Percentiles rank a stretch among this genome's conserved stretches.
These are phyloP conservation scores for Trypanosomatidae sp. DNA, from an alignment of 208 protist genomes.

Conservation along the genomic window DNA sequence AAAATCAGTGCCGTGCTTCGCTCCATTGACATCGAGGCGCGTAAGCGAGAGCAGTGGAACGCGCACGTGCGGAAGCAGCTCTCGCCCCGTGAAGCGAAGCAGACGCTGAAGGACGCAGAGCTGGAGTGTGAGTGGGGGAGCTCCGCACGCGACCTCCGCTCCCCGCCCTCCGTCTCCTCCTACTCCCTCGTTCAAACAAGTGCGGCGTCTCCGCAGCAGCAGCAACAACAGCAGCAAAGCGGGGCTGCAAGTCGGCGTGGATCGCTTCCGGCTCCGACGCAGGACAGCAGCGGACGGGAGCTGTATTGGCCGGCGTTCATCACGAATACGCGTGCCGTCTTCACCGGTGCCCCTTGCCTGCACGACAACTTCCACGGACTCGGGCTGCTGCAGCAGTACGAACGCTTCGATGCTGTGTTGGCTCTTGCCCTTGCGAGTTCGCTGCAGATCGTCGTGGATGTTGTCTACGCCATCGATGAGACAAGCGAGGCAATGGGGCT, in stretches of 20 bases:
- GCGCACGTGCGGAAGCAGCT: constrained; percentile 25
- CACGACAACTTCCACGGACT: constrained; percentile 34
- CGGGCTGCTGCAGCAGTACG: constrained; percentile 35
- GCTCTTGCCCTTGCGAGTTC: constrained; percentile 39
- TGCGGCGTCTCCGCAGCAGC: too few relatives aligned
- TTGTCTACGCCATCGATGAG: constrained; percentile 74
- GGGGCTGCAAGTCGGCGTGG: too few relatives aligned
- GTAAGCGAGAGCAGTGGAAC: constrained; percentile 42
- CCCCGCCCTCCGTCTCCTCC: too few relatives aligned
- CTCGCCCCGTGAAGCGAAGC: neutral
- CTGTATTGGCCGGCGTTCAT: constrained; percentile 80
- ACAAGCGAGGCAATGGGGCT: constrained; percentile 40
- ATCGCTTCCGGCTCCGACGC: too few relatives aligned
- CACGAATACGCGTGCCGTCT: constrained; percentile 25
- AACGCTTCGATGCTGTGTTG: constrained; percentile 50
- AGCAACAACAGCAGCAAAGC: too few relatives aligned
- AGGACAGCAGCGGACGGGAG: too few relatives aligned
- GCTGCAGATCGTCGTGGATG: constrained; percentile 59
- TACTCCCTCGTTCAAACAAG: too few relatives aligned
- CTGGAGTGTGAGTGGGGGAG: too few relatives aligned
- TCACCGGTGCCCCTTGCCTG: constrained; percentile 26
- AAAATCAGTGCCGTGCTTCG: constrained; percentile 35
- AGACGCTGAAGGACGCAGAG: neutral
- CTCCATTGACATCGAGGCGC: constrained; percentile 34
- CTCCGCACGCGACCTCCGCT: too few relatives aligned